These are phyloP conservation scores for Backusella psychrophila DNA, from an alignment of 192 early-diverging fungal species.

Conservation along the genomic window DNA sequence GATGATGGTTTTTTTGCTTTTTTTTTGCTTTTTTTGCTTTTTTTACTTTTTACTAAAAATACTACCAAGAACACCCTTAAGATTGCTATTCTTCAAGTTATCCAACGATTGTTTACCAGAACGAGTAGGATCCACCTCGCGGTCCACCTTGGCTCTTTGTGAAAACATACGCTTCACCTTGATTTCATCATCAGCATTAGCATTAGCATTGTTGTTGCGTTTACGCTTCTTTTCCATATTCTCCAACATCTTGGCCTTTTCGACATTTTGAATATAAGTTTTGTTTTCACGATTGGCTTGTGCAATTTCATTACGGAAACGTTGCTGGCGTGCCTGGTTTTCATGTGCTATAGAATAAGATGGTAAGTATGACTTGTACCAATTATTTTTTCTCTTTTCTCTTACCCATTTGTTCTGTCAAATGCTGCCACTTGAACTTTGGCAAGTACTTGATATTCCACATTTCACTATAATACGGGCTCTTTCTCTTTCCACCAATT, in stretches of 20 bases:
- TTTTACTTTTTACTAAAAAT: constrained; percentile 46
- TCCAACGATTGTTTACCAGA: constrained; percentile 15
- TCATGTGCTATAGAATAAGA: constrained; percentile 55
- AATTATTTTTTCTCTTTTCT: too few species aligned
- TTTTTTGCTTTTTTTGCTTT: too few species aligned
- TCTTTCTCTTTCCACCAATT: constrained; percentile 87
- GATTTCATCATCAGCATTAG: constrained; percentile 13
- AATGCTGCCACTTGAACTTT: constrained; percentile 94
- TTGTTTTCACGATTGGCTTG: constrained; percentile 88
- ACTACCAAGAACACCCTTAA: constrained; percentile 52
- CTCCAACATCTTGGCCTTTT: constrained; percentile 82
- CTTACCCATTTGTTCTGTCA: constrained; percentile 89
- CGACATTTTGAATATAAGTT: constrained; percentile 84
- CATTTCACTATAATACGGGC: constrained; percentile 87
- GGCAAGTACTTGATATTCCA: constrained; percentile 98
- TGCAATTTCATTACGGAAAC: constrained; percentile 76
- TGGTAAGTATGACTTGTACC: neutral
- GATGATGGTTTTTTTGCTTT: neutral
- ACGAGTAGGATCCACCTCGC: constrained; percentile 33
- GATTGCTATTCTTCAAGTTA: constrained; percentile 26
- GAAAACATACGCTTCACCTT: constrained; percentile 52
- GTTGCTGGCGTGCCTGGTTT: constrained; percentile 72
- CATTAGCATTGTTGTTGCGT: constrained; percentile 23
- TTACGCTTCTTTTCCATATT: constrained; percentile 72
- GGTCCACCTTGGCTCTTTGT: constrained; percentile 62